Conservation (phyloP, 441 rosid species). For the Rhodomyrtus psidioides region DNA sequence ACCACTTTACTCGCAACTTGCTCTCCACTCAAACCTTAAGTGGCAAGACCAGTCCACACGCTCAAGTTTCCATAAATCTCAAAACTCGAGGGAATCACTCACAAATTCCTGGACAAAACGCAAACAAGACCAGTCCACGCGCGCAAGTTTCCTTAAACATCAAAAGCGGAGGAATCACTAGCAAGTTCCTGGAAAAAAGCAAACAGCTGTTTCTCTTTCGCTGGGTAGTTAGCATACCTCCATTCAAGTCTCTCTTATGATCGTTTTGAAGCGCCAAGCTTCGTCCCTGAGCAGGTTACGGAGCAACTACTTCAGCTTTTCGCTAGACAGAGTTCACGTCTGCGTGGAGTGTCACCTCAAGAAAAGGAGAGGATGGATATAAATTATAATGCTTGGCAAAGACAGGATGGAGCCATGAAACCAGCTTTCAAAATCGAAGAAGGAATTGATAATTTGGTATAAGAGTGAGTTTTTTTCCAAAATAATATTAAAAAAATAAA, state of each 20-base stretch:
- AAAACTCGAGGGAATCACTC: not conserved
- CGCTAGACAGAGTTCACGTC: not conserved
- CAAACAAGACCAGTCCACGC: not conserved
- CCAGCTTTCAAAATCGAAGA: not conserved
- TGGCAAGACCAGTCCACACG: not conserved
- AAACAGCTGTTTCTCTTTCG: not conserved
- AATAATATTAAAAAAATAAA: too few relatives aligned
- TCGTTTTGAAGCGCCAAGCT: not conserved
- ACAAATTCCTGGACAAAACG: not conserved
- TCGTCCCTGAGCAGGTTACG: not conserved
- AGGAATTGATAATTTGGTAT: not conserved
- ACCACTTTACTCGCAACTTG: not conserved
- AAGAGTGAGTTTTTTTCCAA: too few relatives aligned
- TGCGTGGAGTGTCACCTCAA: not conserved
- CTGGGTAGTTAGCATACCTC: not conserved
- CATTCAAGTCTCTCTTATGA: not conserved
- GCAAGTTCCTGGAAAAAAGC: not conserved
- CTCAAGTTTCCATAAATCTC: not conserved
- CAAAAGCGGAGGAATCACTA: too few relatives aligned
- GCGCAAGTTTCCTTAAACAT: too few relatives aligned
- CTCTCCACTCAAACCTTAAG: not conserved
- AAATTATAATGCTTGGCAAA: not conserved
- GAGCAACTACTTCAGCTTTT: not conserved
- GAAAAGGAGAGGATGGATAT: not conserved
- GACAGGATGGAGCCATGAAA: not conserved